Base-by-base conservation (phyloP, 768 basidiomycete genomes). In the Podaxis mareebaensis region DNA sequence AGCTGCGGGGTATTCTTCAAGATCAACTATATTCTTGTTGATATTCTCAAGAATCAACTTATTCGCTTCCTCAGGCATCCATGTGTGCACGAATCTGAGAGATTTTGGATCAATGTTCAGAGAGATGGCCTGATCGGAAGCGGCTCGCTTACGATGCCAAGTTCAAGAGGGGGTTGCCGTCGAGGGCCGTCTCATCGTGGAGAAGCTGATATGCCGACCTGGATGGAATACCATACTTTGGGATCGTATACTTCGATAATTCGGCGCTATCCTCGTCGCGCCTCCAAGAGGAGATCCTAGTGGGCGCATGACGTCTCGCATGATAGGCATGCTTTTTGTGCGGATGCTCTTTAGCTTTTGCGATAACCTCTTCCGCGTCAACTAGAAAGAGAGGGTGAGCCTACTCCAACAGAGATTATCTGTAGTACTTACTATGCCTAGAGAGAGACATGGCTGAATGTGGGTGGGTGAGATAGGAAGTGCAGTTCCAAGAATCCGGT, bases 1-100 rank as follows among this genome's bases (percentile, higher is more conserved):
- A 7, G 83, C 78, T 0, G 83, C 82, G 3, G 87, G 86, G 69
- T 89, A 89, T 70, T 89, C 87, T 68, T 88, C 87, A n/a, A 81
- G 75, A 74, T 88, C 87, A 36, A 87, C 85, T 20, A 85, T 78
- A 68, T 89, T 90, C 65, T 87, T 87, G 73, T 79, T 82, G 63
- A 87, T 73, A 68, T 88, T 87, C 73, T 89, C 87, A 70, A 82
- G 75, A 72, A 87, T 83, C 58, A 89, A 77, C 65, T 83, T 81
- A 61, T 81, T 72, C 2, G 80, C 84, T 38, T 82, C 77, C 38
- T 80, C 78, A 12, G 82, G 80, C 83, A 85, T 85, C 82, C 83
- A 85, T 2, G 87, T 90, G 68, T 81, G 81, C 6, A 81, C 80
- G 60, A 82, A 82, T 17, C 80, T 81, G 51, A 11, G 24, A 24